Conservation (phyloP, 2,329 filamentous ascomycete species). For the Exophiala dermatitidis region DNA sequence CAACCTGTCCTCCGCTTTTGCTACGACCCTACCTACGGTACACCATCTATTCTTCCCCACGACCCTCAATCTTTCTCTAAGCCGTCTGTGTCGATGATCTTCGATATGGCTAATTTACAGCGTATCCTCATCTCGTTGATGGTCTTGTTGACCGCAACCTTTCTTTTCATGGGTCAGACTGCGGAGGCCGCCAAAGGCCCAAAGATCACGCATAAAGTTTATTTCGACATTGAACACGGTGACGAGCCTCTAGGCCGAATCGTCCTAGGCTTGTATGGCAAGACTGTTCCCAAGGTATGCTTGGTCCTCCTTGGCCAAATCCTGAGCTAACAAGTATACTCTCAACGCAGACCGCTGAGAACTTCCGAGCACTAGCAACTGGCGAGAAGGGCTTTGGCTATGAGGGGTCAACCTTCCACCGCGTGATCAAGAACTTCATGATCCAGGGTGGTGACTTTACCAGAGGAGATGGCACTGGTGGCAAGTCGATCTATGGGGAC, state of each 20-base stretch:
- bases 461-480: conserved; percentile 56
- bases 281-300: conserved; percentile 57
- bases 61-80: neutral
- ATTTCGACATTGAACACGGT: conserved; percentile 59
- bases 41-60: conserved; percentile 1
- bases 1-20: neutral
- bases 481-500: conserved; percentile 60
- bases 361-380: conserved; percentile 58
- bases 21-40: neutral
- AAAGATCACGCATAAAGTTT: conserved; percentile 84
- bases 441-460: conserved; percentile 65
- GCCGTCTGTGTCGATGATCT: conserved; percentile 14
- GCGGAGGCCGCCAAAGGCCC: conserved; percentile 74
- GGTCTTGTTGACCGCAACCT: conserved; percentile 66
- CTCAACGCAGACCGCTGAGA: conserved; percentile 51
- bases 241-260: conserved; percentile 55
- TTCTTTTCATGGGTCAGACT: conserved; percentile 69
- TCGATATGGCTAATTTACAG: conserved; percentile 67
- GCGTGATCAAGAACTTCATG: conserved; percentile 65
- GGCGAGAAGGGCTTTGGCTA: conserved; percentile 63
- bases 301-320: neutral
- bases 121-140: conserved; percentile 63
- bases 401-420: conserved; percentile 60
- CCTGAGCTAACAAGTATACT: neutral
- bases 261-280: conserved; percentile 60